A percentile compares a stretch with the other conserved stretches of the same genome.
Evolutionary conservation across 805 yeast genomes (phyloP).

Genomic region (Saturnispora dispora): DNA sequence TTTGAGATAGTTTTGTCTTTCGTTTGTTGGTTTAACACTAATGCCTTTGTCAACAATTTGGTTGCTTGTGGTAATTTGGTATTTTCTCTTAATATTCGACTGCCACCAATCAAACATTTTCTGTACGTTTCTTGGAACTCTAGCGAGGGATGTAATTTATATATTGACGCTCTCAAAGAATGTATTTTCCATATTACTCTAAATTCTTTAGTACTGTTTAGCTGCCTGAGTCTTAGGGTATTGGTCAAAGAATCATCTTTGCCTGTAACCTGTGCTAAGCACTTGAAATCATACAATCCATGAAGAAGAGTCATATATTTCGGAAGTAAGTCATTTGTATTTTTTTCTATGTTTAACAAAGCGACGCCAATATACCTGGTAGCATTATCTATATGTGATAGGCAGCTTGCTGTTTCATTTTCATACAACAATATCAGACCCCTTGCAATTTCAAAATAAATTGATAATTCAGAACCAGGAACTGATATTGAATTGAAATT

Average conservation of each 20-base stretch:
- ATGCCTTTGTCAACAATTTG: constrained; percentile 53
- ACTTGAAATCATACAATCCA: constrained; percentile 49
- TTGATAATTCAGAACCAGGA: constrained; percentile 45
- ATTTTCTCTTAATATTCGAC: constrained; percentile 58
- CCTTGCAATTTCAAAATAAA: constrained; percentile 57
- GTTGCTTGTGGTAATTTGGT: constrained; percentile 67
- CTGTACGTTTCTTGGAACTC: constrained; percentile 30
- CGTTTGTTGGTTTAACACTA: constrained; percentile 30
- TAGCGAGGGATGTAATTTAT: constrained; percentile 19
- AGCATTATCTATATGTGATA: constrained; percentile 39
- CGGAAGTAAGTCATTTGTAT: constrained; percentile 43
- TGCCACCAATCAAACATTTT: constrained; percentile 47
- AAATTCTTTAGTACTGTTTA: constrained; percentile 29
- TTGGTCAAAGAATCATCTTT: constrained; percentile 13
- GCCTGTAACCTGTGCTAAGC: constrained; percentile 22
- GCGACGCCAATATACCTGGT: constrained; percentile 52
- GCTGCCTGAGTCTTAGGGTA: constrained; percentile 17
- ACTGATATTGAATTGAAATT: constrained; percentile 23
- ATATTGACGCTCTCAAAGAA: constrained; percentile 33
- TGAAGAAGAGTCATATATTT: constrained; percentile 47
- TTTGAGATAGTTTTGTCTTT: constrained; percentile 7
- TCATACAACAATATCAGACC: constrained; percentile 40
- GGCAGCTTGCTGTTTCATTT: constrained; percentile 28
- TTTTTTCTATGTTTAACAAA: constrained; percentile 38
- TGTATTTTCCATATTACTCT: constrained; percentile 39